A percentile compares a stretch with the other conserved stretches of the same genome.
Conservation (phyloP, 169 alveolate species). For the Perkinsus olseni region DNA sequence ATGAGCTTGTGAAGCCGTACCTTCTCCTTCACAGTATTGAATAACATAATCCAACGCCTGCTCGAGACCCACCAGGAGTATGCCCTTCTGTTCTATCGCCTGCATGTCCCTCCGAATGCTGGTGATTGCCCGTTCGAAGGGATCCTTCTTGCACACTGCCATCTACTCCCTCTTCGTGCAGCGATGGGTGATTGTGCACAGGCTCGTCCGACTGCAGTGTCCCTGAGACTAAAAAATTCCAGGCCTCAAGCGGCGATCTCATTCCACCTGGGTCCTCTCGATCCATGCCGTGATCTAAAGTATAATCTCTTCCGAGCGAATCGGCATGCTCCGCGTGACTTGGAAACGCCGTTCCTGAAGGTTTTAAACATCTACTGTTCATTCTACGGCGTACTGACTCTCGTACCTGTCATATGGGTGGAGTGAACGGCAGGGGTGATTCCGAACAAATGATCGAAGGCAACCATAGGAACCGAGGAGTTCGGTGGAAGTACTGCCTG, state of each 20-base stretch:
- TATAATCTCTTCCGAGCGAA: neutral
- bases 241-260: neutral
- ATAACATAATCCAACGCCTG: no score
- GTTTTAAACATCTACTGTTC: neutral
- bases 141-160: no score
- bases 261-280: neutral
- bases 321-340: neutral
- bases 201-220: no score
- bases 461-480: no score
- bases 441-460: neutral
- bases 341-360: neutral
- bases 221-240: no score
- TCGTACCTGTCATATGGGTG: neutral
- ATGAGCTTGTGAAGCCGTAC: neutral
- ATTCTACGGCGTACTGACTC: neutral
- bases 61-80: neutral
- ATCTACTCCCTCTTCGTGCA: no score
- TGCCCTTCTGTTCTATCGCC: neutral
- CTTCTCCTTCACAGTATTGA: neutral
- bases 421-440: neutral
- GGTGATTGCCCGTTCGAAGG: no score
- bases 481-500: no score
- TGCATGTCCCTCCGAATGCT: no score
- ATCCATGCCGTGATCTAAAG: neutral
- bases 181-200: no score